Conservation (phyloP, 2,329 filamentous ascomycete genomes). For the Ceratocystis alfenasii region DNA sequence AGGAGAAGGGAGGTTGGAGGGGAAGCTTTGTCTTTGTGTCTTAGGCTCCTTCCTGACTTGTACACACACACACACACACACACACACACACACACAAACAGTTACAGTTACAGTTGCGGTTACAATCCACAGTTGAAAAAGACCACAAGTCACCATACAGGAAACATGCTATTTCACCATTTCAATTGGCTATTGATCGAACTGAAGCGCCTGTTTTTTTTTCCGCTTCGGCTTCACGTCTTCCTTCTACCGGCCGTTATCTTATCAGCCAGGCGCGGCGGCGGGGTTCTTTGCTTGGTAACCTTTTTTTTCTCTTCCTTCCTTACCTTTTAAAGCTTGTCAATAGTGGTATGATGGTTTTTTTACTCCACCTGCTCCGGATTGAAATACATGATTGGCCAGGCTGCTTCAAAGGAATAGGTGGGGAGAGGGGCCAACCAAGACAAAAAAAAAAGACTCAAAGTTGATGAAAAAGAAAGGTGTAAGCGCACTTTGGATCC, state of each 20-base stretch:
- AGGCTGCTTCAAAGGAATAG: neutral
- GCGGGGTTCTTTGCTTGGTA: conserved; percentile 5
- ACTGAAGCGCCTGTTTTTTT: too few relatives aligned
- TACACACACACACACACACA: neutral
- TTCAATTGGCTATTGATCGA: neutral
- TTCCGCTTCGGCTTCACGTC: conserved; percentile 2
- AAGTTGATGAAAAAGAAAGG: conserved; percentile 15
- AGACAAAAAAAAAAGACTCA: conserved; percentile 3
- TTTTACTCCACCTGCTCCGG: neutral
- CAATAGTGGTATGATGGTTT: conserved; percentile 4
- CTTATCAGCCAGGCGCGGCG: conserved; percentile 17
- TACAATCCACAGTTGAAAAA: too few relatives aligned
- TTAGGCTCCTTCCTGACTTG: conserved; percentile 5
- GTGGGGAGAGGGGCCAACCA: conserved; percentile 1
- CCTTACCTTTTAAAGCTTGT: neutral
- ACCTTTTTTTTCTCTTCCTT: neutral
- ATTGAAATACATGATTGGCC: conserved; percentile 13
- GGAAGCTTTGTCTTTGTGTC: neutral
- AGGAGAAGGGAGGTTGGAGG: conserved; percentile 1
- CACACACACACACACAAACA: neutral
- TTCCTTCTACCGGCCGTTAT: conserved; percentile 11
- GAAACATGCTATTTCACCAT: too few relatives aligned
- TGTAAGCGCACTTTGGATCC: conserved; percentile 21
- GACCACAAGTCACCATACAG: too few relatives aligned
- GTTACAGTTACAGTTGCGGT: too few relatives aligned